Evolutionary conservation across 148 eudicot species (phyloP).

Genomic region (Agrostemma githago): DNA sequence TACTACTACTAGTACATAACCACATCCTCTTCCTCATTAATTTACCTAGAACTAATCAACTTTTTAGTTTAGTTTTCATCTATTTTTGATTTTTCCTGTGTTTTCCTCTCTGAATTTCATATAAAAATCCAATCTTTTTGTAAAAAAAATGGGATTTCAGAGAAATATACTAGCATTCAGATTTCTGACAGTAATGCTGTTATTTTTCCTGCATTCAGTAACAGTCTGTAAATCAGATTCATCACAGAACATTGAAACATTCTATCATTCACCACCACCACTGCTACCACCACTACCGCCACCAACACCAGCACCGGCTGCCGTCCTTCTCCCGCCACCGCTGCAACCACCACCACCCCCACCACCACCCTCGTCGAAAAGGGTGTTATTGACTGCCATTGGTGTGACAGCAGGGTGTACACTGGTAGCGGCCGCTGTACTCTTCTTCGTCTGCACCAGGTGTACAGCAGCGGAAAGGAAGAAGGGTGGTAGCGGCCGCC

Average conservation of each 20-base stretch:
- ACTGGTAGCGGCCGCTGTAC: constrained; percentile 42
- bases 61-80: constrained; percentile 7
- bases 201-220: constrained; percentile 27
- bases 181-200: constrained; percentile 15
- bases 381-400: constrained; percentile 53
- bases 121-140: background rate
- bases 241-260: constrained; percentile 56
- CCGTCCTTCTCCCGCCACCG: constrained; percentile 5
- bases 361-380: constrained; percentile 19
- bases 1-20: constrained; percentile 23
- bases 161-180: background rate
- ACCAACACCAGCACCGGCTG: constrained; percentile 22
- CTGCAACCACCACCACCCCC: constrained; percentile 20
- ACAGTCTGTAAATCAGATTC: constrained; percentile 34
- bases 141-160: constrained; percentile 14
- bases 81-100: background rate
- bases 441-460: constrained; percentile 40
- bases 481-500: constrained; percentile 6
- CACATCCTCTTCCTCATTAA: constrained; percentile 8
- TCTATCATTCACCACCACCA: constrained; percentile 33
- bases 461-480: constrained; percentile 18
- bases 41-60: constrained; percentile 20
- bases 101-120: constrained; percentile 9
- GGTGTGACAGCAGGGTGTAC: constrained; percentile 63
- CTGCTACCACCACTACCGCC: constrained; percentile 7